phyloP scores from a whole-genome alignment of 805 yeast genomes.

The Pichia manshurica region DNA sequence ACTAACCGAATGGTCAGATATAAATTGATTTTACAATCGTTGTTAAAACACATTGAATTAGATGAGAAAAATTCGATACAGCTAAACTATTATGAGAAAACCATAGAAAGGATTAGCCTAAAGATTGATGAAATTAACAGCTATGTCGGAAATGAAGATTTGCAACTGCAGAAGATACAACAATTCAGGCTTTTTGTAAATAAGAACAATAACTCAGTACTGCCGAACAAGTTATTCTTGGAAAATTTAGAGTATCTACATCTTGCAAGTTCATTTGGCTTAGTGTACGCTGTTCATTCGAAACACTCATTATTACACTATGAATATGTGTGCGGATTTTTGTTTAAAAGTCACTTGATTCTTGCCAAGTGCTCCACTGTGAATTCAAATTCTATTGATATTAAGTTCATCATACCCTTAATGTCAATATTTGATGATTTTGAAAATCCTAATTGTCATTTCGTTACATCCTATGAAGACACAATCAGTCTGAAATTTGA shows the following conservation, averaged over 20 bases:
- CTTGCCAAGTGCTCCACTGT: slow-evolving; percentile 28
- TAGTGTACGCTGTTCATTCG: slow-evolving; percentile 34
- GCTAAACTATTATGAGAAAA: slow-evolving; percentile 23
- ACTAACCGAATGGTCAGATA: slow-evolving; percentile 45
- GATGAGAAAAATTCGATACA: slow-evolving; percentile 19
- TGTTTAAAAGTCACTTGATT: slow-evolving; percentile 49
- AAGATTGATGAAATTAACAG: slow-evolving; percentile 23
- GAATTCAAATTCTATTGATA: slow-evolving; percentile 23
- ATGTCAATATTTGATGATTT: slow-evolving; percentile 23
- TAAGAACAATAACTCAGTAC: slow-evolving; percentile 7
- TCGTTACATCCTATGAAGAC: slow-evolving; percentile 28
- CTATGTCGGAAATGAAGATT: slow-evolving; percentile 17
- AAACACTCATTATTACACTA: slow-evolving; percentile 4
- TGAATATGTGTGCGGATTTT: slow-evolving; percentile 32
- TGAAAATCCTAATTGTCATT: slow-evolving; percentile 1
- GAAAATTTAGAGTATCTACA: slow-evolving; percentile 44
- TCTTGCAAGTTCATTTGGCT: slow-evolving; percentile 38
- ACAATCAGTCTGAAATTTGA: slow-evolving; percentile 45
- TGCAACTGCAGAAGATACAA: slow-evolving; percentile 16
- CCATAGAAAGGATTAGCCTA: slow-evolving; percentile 19
- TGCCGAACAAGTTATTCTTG: slow-evolving; percentile 28
- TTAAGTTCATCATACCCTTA: slow-evolving; percentile 46
- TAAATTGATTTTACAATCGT: slow-evolving; percentile 42
- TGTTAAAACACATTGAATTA: slow-evolving; percentile 25
- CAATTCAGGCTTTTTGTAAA: slow-evolving; percentile 16